Base-by-base conservation (phyloP, 2,329 filamentous ascomycete species). In the Cladophialophora chaetospira region DNA sequence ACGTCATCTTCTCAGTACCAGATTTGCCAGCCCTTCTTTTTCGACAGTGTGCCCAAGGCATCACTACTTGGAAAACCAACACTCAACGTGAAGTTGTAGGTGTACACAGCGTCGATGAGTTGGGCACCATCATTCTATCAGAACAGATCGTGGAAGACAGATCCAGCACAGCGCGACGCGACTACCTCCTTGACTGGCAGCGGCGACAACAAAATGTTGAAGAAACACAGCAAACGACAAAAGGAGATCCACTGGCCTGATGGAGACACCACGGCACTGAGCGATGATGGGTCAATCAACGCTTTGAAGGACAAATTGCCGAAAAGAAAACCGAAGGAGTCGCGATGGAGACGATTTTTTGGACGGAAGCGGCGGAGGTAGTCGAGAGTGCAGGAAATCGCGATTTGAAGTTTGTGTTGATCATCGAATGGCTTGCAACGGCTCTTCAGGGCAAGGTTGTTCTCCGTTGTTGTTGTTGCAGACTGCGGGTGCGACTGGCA, bases 281-380 rank as follows among this genome's bases (percentile, higher is more conserved):
- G 35, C 47, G 48, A 51, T 8, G 48, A 51, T 33, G 35, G 21
- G 3, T 49, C 46, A 10, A n/a, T 51, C 15, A 21, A 26, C 5
- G n/a, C 33, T 17, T 40, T 38, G 48, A 51, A 51, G 48, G 35
- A 51, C 23, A 51, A 31, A n/a, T 10, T 28, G 25, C 35, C 25
- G 21, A 31, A 44, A n/a, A 25, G 42, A 23, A 44, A 42, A 23
- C 48, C 36, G 23, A 51, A 42, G 36, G 48, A 29, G 36, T 51
- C 48, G 48, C 40, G 35, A 21, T 51, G 48, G 48, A 51, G 36
- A 35, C 48, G 48, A 40, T 36, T 51, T 21, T 51, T 51, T 21
- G 11, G 48, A 13, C 48, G 48, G 25, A 21, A 25, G 15, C 23
- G 35, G n/a, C 23, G 23, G 33, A 51, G 23, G 25, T 42, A 51